phyloP scores from a whole-genome alignment of 2,329 filamentous ascomycete genomes.

The Curvularia spicifera region DNA sequence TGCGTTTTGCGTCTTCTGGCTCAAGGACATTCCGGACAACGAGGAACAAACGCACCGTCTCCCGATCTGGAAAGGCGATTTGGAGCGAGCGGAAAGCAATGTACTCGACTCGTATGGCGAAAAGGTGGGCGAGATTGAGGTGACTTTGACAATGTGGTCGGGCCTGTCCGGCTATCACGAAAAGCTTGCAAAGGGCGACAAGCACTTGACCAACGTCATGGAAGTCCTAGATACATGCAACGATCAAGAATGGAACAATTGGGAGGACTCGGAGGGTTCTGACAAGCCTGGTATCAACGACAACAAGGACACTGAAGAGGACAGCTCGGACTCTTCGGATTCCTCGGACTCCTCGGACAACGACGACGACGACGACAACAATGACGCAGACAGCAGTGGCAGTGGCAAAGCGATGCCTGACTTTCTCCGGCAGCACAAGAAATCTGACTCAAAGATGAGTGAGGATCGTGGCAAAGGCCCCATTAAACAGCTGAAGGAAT shows the following conservation, averaged over 20 bases:
- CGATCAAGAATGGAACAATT: conserved; percentile 59
- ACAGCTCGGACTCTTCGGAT: conserved; percentile 35
- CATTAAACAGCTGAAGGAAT: conserved; percentile 64
- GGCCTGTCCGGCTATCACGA: conserved; percentile 67
- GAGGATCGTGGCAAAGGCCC: conserved; percentile 54
- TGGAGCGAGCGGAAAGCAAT: conserved; percentile 60
- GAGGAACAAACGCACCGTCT: conserved; percentile 65
- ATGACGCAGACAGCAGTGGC: conserved; percentile 9
- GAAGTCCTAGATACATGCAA: conserved; percentile 68
- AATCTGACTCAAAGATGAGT: conserved; percentile 32
- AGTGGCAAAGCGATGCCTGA: conserved; percentile 28
- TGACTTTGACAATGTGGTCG: conserved; percentile 66
- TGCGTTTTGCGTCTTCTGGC: conserved; percentile 71
- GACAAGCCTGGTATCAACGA: conserved; percentile 19
- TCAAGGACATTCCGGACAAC: conserved; percentile 72
- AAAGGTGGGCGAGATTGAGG: conserved; percentile 63
- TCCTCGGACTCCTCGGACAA: conserved; percentile 28
- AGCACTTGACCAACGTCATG: conserved; percentile 64
- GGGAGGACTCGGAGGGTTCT: conserved; percentile 39
- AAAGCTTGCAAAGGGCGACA: conserved; percentile 61
- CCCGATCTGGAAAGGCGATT: conserved; percentile 70
- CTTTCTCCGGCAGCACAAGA: conserved; percentile 34
- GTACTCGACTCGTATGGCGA: conserved; percentile 60
- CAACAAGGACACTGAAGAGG: conserved; percentile 42
- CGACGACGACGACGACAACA: conserved; percentile 26